Evolutionary conservation across 805 yeast genomes (phyloP).

Genomic region (Pachysolen tannophilus): DNA sequence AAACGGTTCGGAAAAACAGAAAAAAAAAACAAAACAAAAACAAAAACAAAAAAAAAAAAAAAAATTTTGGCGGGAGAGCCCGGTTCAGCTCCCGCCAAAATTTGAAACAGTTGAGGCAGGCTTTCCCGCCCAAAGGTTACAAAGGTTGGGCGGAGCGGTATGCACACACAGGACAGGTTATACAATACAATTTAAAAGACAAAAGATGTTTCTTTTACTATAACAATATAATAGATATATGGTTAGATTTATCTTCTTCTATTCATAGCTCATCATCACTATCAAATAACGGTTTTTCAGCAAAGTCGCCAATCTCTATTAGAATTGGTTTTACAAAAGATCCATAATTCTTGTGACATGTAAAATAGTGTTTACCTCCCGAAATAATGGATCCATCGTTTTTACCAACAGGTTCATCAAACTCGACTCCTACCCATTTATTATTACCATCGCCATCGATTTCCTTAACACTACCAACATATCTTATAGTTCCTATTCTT

Average conservation of each 20-base stretch:
- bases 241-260: conserved; percentile 12
- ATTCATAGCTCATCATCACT: conserved; percentile 42
- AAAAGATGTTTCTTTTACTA: too few species aligned
- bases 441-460: conserved; percentile 38
- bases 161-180: too few species aligned
- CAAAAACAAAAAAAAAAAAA: too few species aligned
- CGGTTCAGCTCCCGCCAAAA: too few species aligned
- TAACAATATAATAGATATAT: too few species aligned
- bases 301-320: conserved; percentile 65
- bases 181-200: too few species aligned
- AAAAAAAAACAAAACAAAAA: too few species aligned
- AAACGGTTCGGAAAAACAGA: too few species aligned
- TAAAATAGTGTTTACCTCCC: conserved; percentile 52
- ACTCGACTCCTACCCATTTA: conserved; percentile 78
- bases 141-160: too few species aligned
- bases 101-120: too few species aligned
- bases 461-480: conserved; percentile 58
- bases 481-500: conserved; percentile 66
- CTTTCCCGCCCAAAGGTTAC: too few species aligned
- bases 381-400: conserved; percentile 65
- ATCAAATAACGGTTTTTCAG: conserved; percentile 36
- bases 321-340: conserved; percentile 66
- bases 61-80: too few species aligned
- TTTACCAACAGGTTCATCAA: conserved; percentile 82
- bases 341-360: conserved; percentile 53